A percentile compares a stretch with the other conserved stretches of the same genome.
These are phyloP conservation scores for Botrytis fabae DNA, from an alignment of 2,329 filamentous ascomycete species.

Conservation along the genomic window DNA sequence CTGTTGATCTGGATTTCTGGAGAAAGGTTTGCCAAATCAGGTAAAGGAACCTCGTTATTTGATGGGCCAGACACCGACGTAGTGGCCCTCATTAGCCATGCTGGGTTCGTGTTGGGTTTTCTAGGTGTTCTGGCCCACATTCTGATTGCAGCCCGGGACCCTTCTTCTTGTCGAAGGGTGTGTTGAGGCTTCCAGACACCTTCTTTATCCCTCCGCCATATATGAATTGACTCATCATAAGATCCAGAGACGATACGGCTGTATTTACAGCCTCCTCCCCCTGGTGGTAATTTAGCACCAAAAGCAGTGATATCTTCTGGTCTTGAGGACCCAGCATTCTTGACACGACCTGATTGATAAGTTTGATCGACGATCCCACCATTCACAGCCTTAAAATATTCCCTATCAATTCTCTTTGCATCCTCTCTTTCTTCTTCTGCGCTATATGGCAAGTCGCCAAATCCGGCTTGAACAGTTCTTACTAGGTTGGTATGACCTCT, in stretches of 20 bases:
- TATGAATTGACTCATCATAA: slow-evolving; percentile 93
- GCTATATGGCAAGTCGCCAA: slow-evolving; percentile 83
- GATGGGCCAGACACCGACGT: neutral
- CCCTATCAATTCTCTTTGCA: slow-evolving; percentile 70
- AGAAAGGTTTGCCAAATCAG: slow-evolving; percentile 32
- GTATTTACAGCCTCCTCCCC: slow-evolving; percentile 84
- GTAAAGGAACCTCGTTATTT: neutral
- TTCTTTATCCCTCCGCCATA: slow-evolving; percentile 85
- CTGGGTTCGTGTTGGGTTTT: slow-evolving; percentile 12
- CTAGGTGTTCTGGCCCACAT: slow-evolving; percentile 1
- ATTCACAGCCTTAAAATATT: slow-evolving; percentile 65
- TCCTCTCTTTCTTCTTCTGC: slow-evolving; percentile 71
- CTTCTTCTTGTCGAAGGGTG: slow-evolving; percentile 72
- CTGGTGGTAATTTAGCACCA: slow-evolving; percentile 84
- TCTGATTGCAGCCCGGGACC: slow-evolving; percentile 51
- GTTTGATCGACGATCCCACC: slow-evolving; percentile 43
- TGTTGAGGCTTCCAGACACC: slow-evolving; percentile 82
- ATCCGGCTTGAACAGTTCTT: slow-evolving; percentile 91
- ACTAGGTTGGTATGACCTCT: slow-evolving; percentile 82
- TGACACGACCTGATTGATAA: slow-evolving; percentile 43
- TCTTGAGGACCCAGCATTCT: slow-evolving; percentile 65
- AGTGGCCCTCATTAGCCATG: neutral
- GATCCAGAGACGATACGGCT: slow-evolving; percentile 96
- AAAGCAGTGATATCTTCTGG: slow-evolving; percentile 76
- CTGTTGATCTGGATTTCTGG: slow-evolving; percentile 53